A percentile compares a stretch with the other conserved stretches of the same genome.
Evolutionary conservation across 2,329 filamentous ascomycete species (phyloP).

Genomic region (Trichoderma polysporum): DNA sequence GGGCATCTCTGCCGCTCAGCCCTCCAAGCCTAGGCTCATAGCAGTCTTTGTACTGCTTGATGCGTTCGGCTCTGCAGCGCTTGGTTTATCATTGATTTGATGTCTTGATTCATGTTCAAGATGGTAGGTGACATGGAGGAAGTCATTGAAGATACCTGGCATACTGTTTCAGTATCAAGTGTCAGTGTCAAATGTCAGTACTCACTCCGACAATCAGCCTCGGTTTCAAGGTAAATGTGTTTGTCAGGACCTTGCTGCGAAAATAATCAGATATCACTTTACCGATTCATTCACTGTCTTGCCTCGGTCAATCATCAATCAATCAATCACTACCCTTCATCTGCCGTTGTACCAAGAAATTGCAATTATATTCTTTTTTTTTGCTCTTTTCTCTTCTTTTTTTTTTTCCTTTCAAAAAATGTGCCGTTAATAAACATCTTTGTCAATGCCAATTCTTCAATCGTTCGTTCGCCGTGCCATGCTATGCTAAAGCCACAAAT

Average conservation of each 20-base stretch:
- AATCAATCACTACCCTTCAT: background rate
- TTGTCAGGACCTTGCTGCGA: too few species aligned
- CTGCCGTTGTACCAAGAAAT: background rate
- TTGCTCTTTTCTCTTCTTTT: background rate
- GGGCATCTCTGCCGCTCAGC: slow-evolving; percentile 10
- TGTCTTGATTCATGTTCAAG: background rate
- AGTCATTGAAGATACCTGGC: too few species aligned
- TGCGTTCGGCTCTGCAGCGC: background rate
- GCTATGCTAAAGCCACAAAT: slow-evolving; percentile 27
- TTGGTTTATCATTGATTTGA: background rate
- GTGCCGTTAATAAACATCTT: background rate
- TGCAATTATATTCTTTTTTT: background rate
- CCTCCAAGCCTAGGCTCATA: background rate
- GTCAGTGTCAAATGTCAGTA: too few species aligned
- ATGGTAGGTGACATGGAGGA: background rate
- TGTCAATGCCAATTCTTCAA: background rate
- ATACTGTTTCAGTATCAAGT: background rate
- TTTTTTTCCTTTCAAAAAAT: background rate
- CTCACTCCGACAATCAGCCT: too few species aligned
- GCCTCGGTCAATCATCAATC: background rate
- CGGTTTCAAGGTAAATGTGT: too few species aligned
- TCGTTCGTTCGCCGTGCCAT: slow-evolving; percentile 22
- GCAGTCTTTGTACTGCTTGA: background rate
- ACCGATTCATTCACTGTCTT: background rate
- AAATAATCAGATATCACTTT: too few species aligned